Percentiles rank a stretch among this genome's conserved stretches.
Conservation (phyloP, 2,329 filamentous ascomycete genomes). For the Ophiosphaerella herpotricha region DNA sequence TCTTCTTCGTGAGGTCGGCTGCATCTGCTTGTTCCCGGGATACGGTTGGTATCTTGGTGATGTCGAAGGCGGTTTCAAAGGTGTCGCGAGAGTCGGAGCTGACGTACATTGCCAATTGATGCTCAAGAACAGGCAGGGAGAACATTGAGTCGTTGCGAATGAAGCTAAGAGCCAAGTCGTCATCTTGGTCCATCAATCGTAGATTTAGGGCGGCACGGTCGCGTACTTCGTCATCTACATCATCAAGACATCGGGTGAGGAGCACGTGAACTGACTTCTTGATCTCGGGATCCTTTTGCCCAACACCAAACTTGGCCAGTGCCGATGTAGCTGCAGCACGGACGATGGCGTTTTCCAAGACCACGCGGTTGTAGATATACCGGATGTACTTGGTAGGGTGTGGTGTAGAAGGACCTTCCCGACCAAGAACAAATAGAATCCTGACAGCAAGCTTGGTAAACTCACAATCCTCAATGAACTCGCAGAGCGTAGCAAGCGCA, state of each 20-base stretch:
- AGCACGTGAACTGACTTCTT: slow-evolving; percentile 94
- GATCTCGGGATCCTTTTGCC: slow-evolving; percentile 90
- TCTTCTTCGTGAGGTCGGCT: slow-evolving; percentile 95
- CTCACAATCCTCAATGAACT: slow-evolving; percentile 99
- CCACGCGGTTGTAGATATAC: slow-evolving; percentile 98
- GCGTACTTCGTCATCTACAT: slow-evolving; percentile 95
- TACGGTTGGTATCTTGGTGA: slow-evolving; percentile 87
- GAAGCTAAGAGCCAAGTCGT: slow-evolving; percentile 82
- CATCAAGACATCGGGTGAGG: slow-evolving; percentile 89
- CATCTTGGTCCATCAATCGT: slow-evolving; percentile 86
- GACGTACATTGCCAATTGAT: slow-evolving; percentile 97
- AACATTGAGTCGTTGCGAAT: slow-evolving; percentile 98
- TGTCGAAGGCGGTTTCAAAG: slow-evolving; percentile 86
- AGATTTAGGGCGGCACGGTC: slow-evolving; percentile 94
- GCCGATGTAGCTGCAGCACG: slow-evolving; percentile 94
- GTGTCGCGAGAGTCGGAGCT: slow-evolving; percentile 86
- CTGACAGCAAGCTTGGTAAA: slow-evolving; percentile 97
- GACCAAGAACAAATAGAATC: slow-evolving; percentile 89
- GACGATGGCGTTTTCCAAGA: slow-evolving; percentile 95
- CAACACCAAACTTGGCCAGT: slow-evolving; percentile 94
- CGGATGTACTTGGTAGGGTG: slow-evolving; percentile 98
- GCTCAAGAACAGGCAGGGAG: slow-evolving; percentile 91
- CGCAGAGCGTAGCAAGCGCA: slow-evolving; percentile 91
- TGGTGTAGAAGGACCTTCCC: slow-evolving; percentile 92
- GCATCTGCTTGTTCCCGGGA: slow-evolving; percentile 95